phyloP scores from a whole-genome alignment of 306 rosid species.

The Cucumis cinereus region DNA sequence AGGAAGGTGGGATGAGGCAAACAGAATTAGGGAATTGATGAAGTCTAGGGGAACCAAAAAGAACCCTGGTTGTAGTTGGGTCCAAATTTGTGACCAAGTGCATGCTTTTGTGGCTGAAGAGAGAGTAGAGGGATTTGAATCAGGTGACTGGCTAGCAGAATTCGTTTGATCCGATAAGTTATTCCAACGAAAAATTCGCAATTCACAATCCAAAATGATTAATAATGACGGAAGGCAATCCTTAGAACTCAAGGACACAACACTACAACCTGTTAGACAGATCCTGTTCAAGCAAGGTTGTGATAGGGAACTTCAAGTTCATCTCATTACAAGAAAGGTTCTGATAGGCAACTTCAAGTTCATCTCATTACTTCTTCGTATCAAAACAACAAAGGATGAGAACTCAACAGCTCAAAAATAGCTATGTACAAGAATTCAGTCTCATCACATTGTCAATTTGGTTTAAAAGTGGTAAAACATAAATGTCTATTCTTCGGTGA shows the following conservation, averaged over 20 bases:
- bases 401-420: background rate
- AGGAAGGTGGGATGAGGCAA: conserved; percentile 84
- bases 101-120: conserved; percentile 61
- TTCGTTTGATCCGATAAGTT: conserved; percentile 6
- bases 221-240: background rate
- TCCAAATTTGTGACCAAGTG: conserved; percentile 41
- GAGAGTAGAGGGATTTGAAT: conserved; percentile 33
- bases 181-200: background rate
- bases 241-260: too few species aligned
- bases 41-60: conserved; percentile 62
- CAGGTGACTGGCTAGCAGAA: conserved; percentile 25
- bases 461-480: background rate
- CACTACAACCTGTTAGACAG: too few species aligned
- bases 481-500: background rate
- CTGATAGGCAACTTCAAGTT: background rate
- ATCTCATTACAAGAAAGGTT: too few species aligned
- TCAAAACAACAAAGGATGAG: background rate
- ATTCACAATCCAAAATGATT: background rate
- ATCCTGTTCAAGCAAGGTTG: too few species aligned
- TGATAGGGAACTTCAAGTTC: too few species aligned
- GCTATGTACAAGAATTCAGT: background rate
- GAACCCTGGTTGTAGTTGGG: conserved; percentile 75
- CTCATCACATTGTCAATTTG: background rate
- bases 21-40: conserved; percentile 67
- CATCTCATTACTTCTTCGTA: background rate